Conservation (phyloP, 2,329 filamentous ascomycete species). For the Venturia nashicola region DNA sequence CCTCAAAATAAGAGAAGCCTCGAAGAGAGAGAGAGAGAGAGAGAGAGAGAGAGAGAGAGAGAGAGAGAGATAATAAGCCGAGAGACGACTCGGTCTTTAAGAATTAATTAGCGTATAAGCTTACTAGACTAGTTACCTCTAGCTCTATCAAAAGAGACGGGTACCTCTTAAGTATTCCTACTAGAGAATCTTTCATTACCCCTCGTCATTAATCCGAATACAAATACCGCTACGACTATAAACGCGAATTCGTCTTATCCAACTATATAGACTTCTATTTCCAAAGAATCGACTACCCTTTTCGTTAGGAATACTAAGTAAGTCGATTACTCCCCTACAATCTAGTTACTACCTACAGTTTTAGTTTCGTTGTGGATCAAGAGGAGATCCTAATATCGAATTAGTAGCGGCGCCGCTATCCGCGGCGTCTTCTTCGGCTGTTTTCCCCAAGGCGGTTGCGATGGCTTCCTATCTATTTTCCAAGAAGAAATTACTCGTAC, state of each 20-base stretch:
- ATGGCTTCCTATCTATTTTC: conserved; percentile 27
- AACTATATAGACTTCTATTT: conserved; percentile 18
- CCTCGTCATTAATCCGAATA: background rate
- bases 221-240: background rate
- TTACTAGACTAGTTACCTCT: no score
- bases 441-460: conserved; percentile 22
- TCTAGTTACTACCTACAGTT: conserved; percentile 14
- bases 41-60: no score
- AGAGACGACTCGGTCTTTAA: no score
- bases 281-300: conserved; percentile 17
- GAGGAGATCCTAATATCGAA: no score
- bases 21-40: no score
- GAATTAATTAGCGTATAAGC: no score
- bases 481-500: conserved; percentile 23
- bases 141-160: no score
- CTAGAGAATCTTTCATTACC: background rate
- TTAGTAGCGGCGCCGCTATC: conserved; percentile 21
- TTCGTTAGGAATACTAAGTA: conserved; percentile 17
- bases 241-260: conserved; percentile 14
- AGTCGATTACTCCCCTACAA: conserved; percentile 15
- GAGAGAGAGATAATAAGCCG: no score
- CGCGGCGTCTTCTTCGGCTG: conserved; percentile 23
- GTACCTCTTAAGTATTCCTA: no score
- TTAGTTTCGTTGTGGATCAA: no score
- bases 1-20: no score